Evolutionary conservation across 1,284 basidiomycete species (phyloP).

Genomic region (Athelia sp.): DNA sequence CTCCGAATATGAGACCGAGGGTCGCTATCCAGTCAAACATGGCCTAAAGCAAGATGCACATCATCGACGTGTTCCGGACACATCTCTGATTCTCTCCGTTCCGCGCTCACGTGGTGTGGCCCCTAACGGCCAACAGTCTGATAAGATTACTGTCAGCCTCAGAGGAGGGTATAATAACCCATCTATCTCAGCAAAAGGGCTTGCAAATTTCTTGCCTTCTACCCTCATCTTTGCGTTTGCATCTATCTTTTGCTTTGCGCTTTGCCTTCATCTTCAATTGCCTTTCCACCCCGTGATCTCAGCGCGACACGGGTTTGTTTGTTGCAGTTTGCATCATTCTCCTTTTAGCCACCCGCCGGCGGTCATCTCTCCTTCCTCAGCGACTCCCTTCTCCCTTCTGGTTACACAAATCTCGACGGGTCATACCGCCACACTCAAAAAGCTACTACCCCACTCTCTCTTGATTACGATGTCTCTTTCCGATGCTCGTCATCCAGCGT

Average conservation of each 20-base stretch:
- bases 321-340: background rate
- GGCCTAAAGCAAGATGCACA: too few relatives aligned
- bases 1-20: slow-evolving; percentile 69
- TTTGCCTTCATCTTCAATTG: background rate
- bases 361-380: background rate
- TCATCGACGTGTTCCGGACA: too few relatives aligned
- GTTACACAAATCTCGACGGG: background rate
- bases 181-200: background rate
- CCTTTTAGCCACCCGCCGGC: background rate
- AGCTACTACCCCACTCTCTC: background rate
- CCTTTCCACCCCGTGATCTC: background rate
- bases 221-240: background rate
- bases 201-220: background rate
- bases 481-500: slow-evolving; percentile 54
- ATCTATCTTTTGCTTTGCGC: background rate
- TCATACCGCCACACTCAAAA: background rate
- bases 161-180: too few relatives aligned
- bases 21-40: slow-evolving; percentile 53
- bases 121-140: too few relatives aligned
- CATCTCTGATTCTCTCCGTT: too few relatives aligned
- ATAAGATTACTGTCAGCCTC: too few relatives aligned
- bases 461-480: background rate
- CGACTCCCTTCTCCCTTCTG: background rate
- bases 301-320: background rate
- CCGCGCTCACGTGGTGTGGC: too few relatives aligned